These are phyloP conservation scores for Botrytis paeoniae DNA, from an alignment of 2,329 filamentous ascomycete species.

Conservation along the genomic window DNA sequence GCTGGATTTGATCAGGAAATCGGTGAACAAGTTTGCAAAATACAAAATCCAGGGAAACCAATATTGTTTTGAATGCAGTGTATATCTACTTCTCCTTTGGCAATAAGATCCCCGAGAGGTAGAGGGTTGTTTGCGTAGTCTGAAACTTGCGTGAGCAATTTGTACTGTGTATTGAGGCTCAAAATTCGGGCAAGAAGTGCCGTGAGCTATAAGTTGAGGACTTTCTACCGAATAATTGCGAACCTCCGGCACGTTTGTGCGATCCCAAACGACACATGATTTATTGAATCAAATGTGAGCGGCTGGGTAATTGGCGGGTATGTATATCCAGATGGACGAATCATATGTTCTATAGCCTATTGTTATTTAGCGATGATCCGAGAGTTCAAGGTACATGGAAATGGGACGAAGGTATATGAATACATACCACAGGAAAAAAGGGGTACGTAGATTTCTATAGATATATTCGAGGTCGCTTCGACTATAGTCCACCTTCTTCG, in stretches of 20 bases:
- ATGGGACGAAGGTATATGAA: not conserved
- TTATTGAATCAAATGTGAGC: conserved; percentile 21
- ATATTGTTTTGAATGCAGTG: not conserved
- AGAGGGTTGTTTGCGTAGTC: not conserved
- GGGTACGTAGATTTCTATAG: not conserved
- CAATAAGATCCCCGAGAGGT: not conserved
- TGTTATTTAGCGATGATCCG: conserved; percentile 31
- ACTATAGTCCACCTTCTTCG: not conserved
- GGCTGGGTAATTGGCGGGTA: conserved; percentile 20
- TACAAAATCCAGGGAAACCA: not conserved
- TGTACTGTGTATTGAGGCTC: conserved; percentile 13
- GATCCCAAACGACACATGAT: conserved; percentile 20
- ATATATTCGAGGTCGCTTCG: conserved; percentile 4
- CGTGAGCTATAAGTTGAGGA: conserved; percentile 17
- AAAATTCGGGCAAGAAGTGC: not conserved
- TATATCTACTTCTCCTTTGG: not conserved
- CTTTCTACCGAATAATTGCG: not conserved
- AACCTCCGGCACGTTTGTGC: not conserved
- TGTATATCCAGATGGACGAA: conserved; percentile 28
- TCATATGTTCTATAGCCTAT: conserved; percentile 26
- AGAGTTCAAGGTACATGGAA: conserved; percentile 25
- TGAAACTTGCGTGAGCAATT: not conserved
- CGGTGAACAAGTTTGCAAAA: not conserved
- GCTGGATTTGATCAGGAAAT: not conserved
- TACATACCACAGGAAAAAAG: conserved; percentile 7